These are phyloP conservation scores for Fusarium albosuccineum DNA, from an alignment of 2,329 filamentous ascomycete species.

Conservation along the genomic window DNA sequence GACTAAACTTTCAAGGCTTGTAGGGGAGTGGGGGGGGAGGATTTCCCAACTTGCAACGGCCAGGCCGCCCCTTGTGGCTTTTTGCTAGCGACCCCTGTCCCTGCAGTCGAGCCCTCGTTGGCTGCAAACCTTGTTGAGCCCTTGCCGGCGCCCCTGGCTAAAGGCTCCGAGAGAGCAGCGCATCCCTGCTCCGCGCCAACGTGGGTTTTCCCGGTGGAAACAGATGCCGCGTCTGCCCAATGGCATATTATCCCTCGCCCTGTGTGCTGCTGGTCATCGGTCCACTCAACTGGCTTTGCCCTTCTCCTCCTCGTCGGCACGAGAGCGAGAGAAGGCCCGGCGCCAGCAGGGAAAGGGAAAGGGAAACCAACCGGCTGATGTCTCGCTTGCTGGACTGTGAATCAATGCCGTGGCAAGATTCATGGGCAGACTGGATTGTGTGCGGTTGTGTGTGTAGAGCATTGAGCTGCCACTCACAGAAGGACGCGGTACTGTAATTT, in stretches of 20 bases:
- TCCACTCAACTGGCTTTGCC: slow-evolving; percentile 35
- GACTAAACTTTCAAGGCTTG: not conserved
- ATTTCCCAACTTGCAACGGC: slow-evolving; percentile 31
- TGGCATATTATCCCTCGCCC: slow-evolving; percentile 16
- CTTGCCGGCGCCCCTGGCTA: slow-evolving; percentile 37
- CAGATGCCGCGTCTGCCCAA: slow-evolving; percentile 23
- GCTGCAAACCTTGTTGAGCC: slow-evolving; percentile 13
- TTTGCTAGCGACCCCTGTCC: slow-evolving; percentile 24
- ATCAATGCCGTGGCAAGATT: slow-evolving; percentile 14
- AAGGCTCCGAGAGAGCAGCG: slow-evolving; percentile 30
- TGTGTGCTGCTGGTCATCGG: slow-evolving; percentile 22
- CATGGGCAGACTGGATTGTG: slow-evolving; percentile 21
- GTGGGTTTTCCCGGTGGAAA: slow-evolving; percentile 16
- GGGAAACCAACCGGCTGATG: slow-evolving; percentile 19
- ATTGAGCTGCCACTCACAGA: not conserved
- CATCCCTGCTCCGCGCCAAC: slow-evolving; percentile 36
- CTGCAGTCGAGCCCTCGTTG: slow-evolving; percentile 16
- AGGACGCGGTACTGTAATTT: not conserved
- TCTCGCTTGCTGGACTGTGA: slow-evolving; percentile 13
- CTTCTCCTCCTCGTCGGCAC: slow-evolving; percentile 8
- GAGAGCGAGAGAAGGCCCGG: slow-evolving; percentile 23
- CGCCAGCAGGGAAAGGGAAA: slow-evolving; percentile 32
- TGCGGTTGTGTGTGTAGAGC: too few species aligned
- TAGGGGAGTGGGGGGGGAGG: not conserved
- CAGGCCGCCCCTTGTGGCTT: slow-evolving; percentile 25